Evolutionary conservation across 352 stramenopile genomes (phyloP).

Genomic region (Phytophthora tubulina): DNA sequence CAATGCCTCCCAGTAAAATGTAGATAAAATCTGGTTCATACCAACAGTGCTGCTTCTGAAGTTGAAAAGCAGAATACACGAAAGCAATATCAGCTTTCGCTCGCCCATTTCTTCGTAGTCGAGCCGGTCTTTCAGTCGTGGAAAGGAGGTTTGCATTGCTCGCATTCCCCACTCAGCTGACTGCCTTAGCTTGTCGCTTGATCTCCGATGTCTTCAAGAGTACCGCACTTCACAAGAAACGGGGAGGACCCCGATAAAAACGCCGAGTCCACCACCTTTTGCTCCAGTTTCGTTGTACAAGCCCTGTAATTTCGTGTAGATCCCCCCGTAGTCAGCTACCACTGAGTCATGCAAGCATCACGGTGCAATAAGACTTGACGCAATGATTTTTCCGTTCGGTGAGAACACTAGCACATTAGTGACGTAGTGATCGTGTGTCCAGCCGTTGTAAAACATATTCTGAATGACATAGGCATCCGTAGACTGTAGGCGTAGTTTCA

Average conservation of each 20-base stretch:
- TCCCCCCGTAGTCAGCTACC: no score
- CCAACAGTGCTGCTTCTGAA: conserved; percentile 6
- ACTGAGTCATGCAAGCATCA: conserved; percentile 42
- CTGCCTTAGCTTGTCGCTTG: background rate
- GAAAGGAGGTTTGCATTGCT: conserved; percentile 2
- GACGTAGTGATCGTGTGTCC: conserved; percentile 47
- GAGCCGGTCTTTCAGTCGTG: background rate
- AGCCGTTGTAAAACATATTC: conserved; percentile 51
- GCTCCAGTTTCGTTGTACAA: no score
- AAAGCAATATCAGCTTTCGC: background rate
- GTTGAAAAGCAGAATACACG: background rate
- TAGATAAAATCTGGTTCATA: conserved; percentile 13
- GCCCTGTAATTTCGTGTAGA: no score
- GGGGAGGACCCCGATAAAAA: no score
- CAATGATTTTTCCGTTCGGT: conserved; percentile 2
- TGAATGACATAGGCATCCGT: conserved; percentile 20
- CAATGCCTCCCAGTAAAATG: no score
- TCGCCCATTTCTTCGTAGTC: background rate
- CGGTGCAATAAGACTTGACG: conserved; percentile 35
- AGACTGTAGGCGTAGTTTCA: conserved; percentile 43
- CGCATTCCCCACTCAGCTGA: conserved; percentile 23
- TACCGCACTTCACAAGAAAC: no score
- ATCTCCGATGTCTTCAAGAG: no score
- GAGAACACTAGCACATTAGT: conserved; percentile 42
- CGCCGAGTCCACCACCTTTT: no score